phyloP scores from a whole-genome alignment of 495 filamentous ascomycete species.

The Neurospora pannonica region DNA sequence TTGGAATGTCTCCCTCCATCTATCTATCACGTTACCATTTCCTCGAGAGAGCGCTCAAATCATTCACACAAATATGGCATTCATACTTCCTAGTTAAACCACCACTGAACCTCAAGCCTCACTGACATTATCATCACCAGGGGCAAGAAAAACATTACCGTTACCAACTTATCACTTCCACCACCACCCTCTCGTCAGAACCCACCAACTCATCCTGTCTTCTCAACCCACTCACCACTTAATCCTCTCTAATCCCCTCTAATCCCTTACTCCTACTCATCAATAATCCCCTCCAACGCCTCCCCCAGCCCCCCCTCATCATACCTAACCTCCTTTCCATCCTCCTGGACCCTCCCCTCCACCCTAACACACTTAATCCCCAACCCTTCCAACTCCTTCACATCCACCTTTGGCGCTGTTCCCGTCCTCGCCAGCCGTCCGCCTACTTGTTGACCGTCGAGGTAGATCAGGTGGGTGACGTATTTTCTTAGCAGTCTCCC shows the following conservation, averaged over 20 bases:
- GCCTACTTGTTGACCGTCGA: constrained; percentile 50
- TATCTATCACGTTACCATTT: background rate
- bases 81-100: background rate
- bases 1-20: background rate
- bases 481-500: constrained; percentile 39
- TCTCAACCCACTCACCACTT: background rate
- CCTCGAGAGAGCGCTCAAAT: background rate
- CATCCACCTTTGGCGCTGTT: constrained; percentile 59
- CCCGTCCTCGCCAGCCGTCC: background rate
- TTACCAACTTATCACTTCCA: background rate
- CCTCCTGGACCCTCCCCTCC: constrained; percentile 54
- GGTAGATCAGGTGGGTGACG: constrained; percentile 76
- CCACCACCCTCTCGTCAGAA: too few species aligned
- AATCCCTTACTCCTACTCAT: too few species aligned
- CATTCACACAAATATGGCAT: background rate
- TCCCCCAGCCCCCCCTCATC: constrained; percentile 66
- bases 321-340: constrained; percentile 47
- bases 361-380: constrained; percentile 70
- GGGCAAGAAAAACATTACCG: background rate
- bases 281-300: constrained; percentile 70
- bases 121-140: background rate
- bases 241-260: too few species aligned
- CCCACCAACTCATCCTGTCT: too few species aligned
- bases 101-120: background rate
- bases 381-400: constrained; percentile 46